Evolutionary conservation across 108 stramenopile genomes (phyloP), one percentile per base, ranked within the genome.

Genomic region (Stephanodiscus minutulus): DNA sequence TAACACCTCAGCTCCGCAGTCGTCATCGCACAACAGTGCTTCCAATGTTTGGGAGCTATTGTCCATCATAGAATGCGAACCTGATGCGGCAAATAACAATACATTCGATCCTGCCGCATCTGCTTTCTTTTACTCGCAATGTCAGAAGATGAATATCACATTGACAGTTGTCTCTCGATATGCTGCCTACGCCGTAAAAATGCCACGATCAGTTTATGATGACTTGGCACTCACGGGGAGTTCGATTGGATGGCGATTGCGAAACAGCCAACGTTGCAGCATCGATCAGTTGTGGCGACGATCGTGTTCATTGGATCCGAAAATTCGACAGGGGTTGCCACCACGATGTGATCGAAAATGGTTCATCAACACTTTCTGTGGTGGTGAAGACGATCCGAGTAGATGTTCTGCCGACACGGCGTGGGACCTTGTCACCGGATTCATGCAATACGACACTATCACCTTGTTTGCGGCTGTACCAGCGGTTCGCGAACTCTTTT

Each of bases 21-120:
- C 63, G 7, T 50, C 20, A 4, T 24, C 20, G 20, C 21, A 41
- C 3, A 43, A 66, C 18, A 18, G 63, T 1, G 36, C 21, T 24
- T n/a, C 25, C 15, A 58, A 41, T n/a, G 57, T 65, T 22, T 70
- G 74, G 68, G 29, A 61, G n/a, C 48, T 69, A 54, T 74, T 80
- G 20, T 46, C 79, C 15, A 70, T 63, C 41, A 41, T 46, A 25
- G 75, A 72, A 56, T 55, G 66, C 44, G 43, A 74, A 36, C 71
- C 82, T 22, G 82, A 82, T 61, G 68, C 76, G 27, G 82, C 82
- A 36, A 44, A 82, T 73, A 82, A 82, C 66, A 82, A 82, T 53
- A 62, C 61, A 20, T 82, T 82, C 31, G 82, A 82, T 54, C 29
- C 66, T 21, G 64, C 77, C 15, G 82, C 82, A 46, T 59, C 82